Conservation (phyloP, 257 asterid species). For the Solanum neorickii region DNA sequence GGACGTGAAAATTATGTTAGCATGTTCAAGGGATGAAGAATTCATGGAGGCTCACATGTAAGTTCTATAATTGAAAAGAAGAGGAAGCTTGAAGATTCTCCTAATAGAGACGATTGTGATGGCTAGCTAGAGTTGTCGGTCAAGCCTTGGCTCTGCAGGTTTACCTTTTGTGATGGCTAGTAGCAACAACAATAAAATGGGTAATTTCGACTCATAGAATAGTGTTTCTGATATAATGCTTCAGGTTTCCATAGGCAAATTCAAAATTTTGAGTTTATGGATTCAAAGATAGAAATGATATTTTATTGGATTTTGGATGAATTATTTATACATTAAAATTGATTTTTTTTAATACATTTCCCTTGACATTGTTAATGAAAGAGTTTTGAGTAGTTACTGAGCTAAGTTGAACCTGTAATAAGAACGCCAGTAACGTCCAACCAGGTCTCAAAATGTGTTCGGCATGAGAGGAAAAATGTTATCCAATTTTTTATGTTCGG, state of each 20-base stretch:
- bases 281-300: background rate
- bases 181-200: conserved; percentile 2
- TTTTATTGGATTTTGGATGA: background rate
- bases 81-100: conserved; percentile 12
- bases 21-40: conserved; percentile 35
- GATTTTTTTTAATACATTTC: background rate
- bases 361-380: background rate
- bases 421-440: background rate
- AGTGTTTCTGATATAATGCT: background rate
- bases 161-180: background rate
- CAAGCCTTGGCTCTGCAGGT: background rate
- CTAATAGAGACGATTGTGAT: conserved; percentile 4
- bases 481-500: background rate
- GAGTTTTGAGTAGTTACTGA: background rate
- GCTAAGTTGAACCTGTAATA: background rate
- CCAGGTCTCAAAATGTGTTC: background rate
- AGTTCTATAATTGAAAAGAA: conserved; percentile 32
- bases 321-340: background rate
- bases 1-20: conserved; percentile 34
- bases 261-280: background rate
- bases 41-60: conserved; percentile 28
- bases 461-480: background rate
- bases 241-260: background rate
- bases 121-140: background rate
- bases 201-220: background rate